Evolutionary conservation across 306 rosid genomes (phyloP), one percentile per base, ranked within the genome.

Genomic region (Aeschynomene evenia): DNA sequence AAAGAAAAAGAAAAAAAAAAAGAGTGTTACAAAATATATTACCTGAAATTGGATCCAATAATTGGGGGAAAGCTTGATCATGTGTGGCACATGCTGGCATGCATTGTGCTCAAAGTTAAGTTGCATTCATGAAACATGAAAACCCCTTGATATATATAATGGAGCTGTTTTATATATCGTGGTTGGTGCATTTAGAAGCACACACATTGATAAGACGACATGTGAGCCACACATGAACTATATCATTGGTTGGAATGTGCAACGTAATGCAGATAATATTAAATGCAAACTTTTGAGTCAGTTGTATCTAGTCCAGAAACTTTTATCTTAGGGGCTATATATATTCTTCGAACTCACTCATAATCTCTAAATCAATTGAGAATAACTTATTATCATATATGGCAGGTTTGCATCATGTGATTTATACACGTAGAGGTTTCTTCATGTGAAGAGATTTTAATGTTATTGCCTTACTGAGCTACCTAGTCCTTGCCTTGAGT

Each of bases 181-280:
- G 21, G 6, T 9, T 14, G 54, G 22, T 42, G 34, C 23, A 42
- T 4, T 29, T 67, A 68, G 19, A 52, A 34, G 50, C 37, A 67
- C 51, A 51, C 61, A 21, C 9, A 34, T 24, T 20, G 63, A 36
- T 52, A 19, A 36, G 10, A 67, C 50, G 23, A 42, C 73, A 52
- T 36, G 63, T 68, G 74, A 53, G 4, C 40, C 36, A 10, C 54
- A 36, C 64, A 37, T 68, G 74, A 23, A 53, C 36, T 20, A 52
- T 22, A 20, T 48, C 37, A 18, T 34, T 34, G 28, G 28, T 34
- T 59, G 9, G 48, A 18, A 48, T 65, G 22, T 34, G 56, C 18
- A 15, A n/a, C 13, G 21, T 42, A n/a, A 7, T 33, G 48, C 14
- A 16, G 48, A 33, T 7, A 28, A n/a, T 7, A 37, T 39, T 60